These are phyloP conservation scores for Nannochloropsis oceanica DNA, from an alignment of 108 stramenopile species.

Conservation along the genomic window DNA sequence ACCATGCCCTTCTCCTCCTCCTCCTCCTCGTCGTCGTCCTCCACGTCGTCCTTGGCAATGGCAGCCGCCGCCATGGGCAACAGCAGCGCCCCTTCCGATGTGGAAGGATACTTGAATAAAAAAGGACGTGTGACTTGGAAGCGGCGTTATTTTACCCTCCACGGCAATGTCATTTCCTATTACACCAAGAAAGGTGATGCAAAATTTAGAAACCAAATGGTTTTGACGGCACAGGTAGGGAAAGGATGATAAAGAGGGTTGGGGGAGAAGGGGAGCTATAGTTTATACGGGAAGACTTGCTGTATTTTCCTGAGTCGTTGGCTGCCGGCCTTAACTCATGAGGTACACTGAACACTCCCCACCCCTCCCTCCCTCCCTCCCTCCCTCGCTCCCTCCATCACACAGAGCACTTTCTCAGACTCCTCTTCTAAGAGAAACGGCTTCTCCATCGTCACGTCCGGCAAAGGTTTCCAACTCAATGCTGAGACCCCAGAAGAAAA, in stretches of 20 bases:
- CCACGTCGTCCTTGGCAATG: neutral
- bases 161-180: constrained; percentile 28
- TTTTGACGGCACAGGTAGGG: constrained; percentile 16
- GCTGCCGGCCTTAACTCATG: no score
- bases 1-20: neutral
- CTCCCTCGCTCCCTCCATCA: neutral
- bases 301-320: no score
- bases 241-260: constrained; percentile 3
- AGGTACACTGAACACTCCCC: no score
- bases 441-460: neutral
- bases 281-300: neutral
- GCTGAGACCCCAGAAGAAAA: neutral
- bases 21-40: neutral
- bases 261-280: constrained; percentile 9
- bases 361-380: neutral
- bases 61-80: neutral
- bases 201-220: constrained; percentile 21
- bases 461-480: neutral
- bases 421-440: neutral
- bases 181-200: constrained; percentile 27
- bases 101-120: constrained; percentile 33
- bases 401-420: neutral
- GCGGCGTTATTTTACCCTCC: constrained; percentile 18
- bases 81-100: neutral
- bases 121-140: constrained; percentile 33